Percentiles rank a stretch among this genome's conserved stretches.
phyloP scores from a whole-genome alignment of 257 asterid species.

The Orobanche coerulescens region DNA sequence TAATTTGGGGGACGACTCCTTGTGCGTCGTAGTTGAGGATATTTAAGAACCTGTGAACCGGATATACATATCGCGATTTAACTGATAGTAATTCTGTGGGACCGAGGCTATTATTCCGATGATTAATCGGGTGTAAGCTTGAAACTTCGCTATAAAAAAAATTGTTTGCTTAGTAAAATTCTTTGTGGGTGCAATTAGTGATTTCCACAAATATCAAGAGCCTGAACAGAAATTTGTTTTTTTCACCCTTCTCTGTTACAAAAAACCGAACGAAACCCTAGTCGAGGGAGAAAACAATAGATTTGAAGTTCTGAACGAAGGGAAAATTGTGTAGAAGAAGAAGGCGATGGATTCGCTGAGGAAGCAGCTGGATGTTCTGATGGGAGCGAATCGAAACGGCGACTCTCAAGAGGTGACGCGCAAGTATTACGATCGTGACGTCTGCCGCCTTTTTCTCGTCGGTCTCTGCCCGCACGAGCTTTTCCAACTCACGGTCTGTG shows the following conservation, averaged over 20 bases:
- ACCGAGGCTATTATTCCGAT: no score
- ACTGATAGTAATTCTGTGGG: no score
- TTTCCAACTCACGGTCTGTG: slow-evolving; percentile 72
- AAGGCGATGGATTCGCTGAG: slow-evolving; percentile 66
- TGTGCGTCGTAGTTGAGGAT: no score
- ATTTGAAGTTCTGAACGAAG: neutral
- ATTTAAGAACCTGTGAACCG: no score
- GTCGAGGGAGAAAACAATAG: neutral
- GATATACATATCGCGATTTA: no score
- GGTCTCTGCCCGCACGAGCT: slow-evolving; percentile 91
- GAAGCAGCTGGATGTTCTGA: slow-evolving; percentile 74
- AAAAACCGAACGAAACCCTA: slow-evolving; percentile 21
- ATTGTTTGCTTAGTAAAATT: no score
- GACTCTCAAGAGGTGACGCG: slow-evolving; percentile 67
- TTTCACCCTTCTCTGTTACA: neutral
- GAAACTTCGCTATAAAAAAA: no score
- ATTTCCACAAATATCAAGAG: neutral
- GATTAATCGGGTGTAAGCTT: no score
- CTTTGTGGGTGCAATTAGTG: neutral
- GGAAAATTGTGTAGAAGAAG: neutral
- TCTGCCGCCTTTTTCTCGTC: slow-evolving; percentile 79
- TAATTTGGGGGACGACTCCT: no score
- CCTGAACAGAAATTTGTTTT: neutral
- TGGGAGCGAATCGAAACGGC: slow-evolving; percentile 88
- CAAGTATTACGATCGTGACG: slow-evolving; percentile 79